Evolutionary conservation across 805 yeast species (phyloP).

Genomic region (Vanderwaltozyma yarrowii): DNA sequence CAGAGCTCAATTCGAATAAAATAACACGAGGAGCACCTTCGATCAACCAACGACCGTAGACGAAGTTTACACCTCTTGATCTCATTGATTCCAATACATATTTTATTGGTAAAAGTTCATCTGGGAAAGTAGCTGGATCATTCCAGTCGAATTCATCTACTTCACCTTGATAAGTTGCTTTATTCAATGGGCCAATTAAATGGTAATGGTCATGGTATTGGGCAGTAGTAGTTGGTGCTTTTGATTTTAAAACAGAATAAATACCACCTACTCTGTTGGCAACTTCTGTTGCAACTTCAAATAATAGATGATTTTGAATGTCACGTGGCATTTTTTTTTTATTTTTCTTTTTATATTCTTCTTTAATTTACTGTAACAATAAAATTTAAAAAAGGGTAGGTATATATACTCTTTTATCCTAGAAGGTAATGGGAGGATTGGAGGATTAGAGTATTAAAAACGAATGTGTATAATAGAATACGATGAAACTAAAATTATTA

Average conservation of each 20-base stretch:
- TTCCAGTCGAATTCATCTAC: constrained; percentile 63
- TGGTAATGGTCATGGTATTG: constrained; percentile 85
- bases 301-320: constrained; percentile 74
- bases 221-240: constrained; percentile 92
- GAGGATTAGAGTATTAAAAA: no score
- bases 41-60: constrained; percentile 93
- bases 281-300: constrained; percentile 94
- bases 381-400: no score
- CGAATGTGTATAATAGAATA: no score
- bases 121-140: constrained; percentile 32
- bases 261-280: constrained; percentile 98
- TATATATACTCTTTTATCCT: no score
- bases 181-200: constrained; percentile 77
- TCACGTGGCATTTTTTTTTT: constrained; percentile 55
- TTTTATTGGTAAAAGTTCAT: constrained; percentile 20
- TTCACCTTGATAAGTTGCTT: constrained; percentile 63
- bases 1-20: constrained; percentile 77
- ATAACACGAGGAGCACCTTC: constrained; percentile 96
- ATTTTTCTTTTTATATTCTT: background rate
- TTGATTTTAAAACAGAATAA: constrained; percentile 90
- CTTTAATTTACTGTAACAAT: no score
- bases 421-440: no score
- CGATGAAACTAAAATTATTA: no score
- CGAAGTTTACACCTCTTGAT: constrained; percentile 66
- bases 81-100: constrained; percentile 66